phyloP scores from a whole-genome alignment of 805 yeast genomes.

The Metschnikowia lunata region DNA sequence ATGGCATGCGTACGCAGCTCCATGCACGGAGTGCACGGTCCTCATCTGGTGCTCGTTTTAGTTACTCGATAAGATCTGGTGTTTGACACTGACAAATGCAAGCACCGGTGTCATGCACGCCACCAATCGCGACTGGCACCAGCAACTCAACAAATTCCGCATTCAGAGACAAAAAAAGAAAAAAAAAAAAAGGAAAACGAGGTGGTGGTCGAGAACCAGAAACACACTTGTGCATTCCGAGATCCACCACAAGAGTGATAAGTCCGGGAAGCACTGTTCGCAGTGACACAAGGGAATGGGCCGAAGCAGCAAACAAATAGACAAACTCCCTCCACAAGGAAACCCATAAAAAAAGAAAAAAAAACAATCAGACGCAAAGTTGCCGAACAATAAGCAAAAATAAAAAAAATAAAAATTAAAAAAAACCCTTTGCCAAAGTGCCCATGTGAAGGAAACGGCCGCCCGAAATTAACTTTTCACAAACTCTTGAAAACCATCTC shows the following conservation, averaged over 20 bases:
- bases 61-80: constrained; percentile 2
- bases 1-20: constrained; percentile 7
- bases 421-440: neutral
- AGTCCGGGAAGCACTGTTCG: too few relatives aligned
- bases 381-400: constrained; percentile 1
- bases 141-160: neutral
- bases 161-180: neutral
- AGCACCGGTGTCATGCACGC: neutral
- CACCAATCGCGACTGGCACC: neutral
- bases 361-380: neutral
- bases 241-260: neutral
- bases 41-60: neutral
- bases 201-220: neutral
- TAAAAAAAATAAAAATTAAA: too few relatives aligned
- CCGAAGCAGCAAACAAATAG: too few relatives aligned
- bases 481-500: too few relatives aligned
- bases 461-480: too few relatives aligned
- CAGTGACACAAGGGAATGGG: too few relatives aligned
- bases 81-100: neutral
- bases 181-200: neutral
- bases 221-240: neutral
- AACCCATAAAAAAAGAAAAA: neutral
- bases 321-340: too few relatives aligned
- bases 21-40: constrained; percentile 6
- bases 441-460: neutral